Evolutionary conservation across 1,284 basidiomycete genomes (phyloP).

Genomic region (Sanghuangporus weigelae): DNA sequence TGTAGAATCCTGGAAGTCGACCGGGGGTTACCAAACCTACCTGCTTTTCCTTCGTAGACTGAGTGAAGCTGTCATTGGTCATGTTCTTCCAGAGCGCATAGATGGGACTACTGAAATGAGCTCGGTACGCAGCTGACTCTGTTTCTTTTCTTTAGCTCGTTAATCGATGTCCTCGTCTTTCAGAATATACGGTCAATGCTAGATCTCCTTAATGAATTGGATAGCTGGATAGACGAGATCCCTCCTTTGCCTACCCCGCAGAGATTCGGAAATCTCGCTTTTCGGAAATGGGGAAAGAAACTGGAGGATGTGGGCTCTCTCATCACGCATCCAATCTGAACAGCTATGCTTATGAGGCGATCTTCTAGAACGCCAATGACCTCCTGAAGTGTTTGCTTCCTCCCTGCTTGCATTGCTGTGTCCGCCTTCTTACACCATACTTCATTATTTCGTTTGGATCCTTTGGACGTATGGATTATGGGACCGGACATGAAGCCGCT

Average conservation of each 20-base stretch:
- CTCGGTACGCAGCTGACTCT: conserved; percentile 9
- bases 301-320: conserved; percentile 62
- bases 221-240: conserved; percentile 78
- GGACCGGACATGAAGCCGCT: conserved; percentile 91
- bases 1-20: conserved; percentile 61
- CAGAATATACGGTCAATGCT: conserved; percentile 49
- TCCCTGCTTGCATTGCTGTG: conserved; percentile 36
- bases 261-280: conserved; percentile 92
- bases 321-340: conserved; percentile 2
- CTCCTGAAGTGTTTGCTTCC: conserved; percentile 54
- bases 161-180: conserved; percentile 3
- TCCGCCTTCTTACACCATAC: conserved; percentile 69
- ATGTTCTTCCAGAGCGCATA: conserved; percentile 33
- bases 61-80: conserved; percentile 69
- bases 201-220: conserved; percentile 62
- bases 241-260: conserved; percentile 79
- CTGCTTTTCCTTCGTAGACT: conserved; percentile 67
- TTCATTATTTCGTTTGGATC: conserved; percentile 87
- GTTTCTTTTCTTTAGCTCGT: background rate
- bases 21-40: conserved; percentile 68
- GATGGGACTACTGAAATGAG: background rate
- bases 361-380: conserved; percentile 49
- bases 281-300: conserved; percentile 80
- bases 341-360: conserved; percentile 9
- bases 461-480: conserved; percentile 91